Conservation (phyloP, 805 yeast genomes). For the Barnettozyma pratensis region DNA sequence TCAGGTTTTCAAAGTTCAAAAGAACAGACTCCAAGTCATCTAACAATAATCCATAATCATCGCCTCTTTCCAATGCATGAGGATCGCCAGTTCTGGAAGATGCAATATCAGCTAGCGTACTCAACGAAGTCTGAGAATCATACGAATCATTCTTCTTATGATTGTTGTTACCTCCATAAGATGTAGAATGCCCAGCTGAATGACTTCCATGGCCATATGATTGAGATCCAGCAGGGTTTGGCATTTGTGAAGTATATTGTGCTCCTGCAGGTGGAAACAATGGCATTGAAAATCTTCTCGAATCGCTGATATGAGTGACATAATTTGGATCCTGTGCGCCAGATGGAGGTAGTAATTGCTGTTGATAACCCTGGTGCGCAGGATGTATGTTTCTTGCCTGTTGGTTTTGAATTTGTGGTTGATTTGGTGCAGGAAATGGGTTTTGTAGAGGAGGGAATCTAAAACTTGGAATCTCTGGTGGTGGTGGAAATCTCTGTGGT, state of each 20-base stretch:
- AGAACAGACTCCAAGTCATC: slow-evolving; percentile 11
- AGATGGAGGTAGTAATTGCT: no score
- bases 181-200: no score
- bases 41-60: slow-evolving; percentile 1
- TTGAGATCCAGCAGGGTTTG: no score
- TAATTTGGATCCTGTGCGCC: slow-evolving; percentile 1
- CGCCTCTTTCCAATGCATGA: neutral
- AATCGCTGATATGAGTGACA: neutral
- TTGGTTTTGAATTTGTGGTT: neutral
- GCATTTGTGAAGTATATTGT: slow-evolving; percentile 1
- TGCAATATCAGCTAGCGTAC: slow-evolving; percentile 25
- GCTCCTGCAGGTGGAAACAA: slow-evolving; percentile 4
- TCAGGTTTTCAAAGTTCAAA: slow-evolving; percentile 9
- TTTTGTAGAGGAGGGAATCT: neutral
- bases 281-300: slow-evolving; percentile 10
- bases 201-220: no score
- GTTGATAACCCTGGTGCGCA: no score
- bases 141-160: slow-evolving; percentile 17
- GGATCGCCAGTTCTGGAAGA: slow-evolving; percentile 4
- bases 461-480: neutral
- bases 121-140: slow-evolving; percentile 21
- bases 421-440: neutral
- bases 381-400: no score
- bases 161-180: no score
- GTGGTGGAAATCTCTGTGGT: neutral